Evolutionary conservation across 2,329 filamentous ascomycete species (phyloP), one percentile per base, ranked within the genome.

Genomic region (Pseudogymnoascus sp.): DNA sequence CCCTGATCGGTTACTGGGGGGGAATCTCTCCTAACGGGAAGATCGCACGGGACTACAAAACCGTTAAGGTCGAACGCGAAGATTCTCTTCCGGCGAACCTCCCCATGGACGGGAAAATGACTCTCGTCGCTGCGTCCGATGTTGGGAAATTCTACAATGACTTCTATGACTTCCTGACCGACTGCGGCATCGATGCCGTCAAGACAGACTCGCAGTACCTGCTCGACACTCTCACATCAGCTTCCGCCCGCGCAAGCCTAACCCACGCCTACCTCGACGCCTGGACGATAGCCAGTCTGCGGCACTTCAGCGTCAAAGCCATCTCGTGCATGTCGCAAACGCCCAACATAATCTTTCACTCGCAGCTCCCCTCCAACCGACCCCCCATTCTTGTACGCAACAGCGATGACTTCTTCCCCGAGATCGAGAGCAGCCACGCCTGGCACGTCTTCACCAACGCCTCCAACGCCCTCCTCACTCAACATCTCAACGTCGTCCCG

Each of bases 371-470:
- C 0, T 84, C 80, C n/a, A 90, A 88, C 71, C 85, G 86, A 59
- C 90, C 90, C 0, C 79, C 84, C 0, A 80, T 95, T 23, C 79
- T 92, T 0, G 83, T 92, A 16, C 88, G 94, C 55, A 97, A 95
- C 75, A 95, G 90, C 0, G 92, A 87, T 66, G 90, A 97, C 75
- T 99, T 92, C 79, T 97, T 95, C 74, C 94, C 94, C 0, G 84
- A 92, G 49, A 83, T 92, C 3, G 84, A 87, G 0, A 82, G 85
- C 0, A 91, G 89, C 5, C 94, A 99, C 65, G 84, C 92, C 0
- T 99, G 94, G 93, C 94, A 99, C 73, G 83, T 97, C 36, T 99
- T 95, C 80, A 85, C 88, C 66, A 99, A 97, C 71, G 93, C 93
- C 0, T 90, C 97, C 75, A 97, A 96, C 72, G 82, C 85, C 33